Percentiles rank a stretch among this genome's conserved stretches.
phyloP scores from a whole-genome alignment of 2,329 filamentous ascomycete species.

The Penicillium griseofulvum region DNA sequence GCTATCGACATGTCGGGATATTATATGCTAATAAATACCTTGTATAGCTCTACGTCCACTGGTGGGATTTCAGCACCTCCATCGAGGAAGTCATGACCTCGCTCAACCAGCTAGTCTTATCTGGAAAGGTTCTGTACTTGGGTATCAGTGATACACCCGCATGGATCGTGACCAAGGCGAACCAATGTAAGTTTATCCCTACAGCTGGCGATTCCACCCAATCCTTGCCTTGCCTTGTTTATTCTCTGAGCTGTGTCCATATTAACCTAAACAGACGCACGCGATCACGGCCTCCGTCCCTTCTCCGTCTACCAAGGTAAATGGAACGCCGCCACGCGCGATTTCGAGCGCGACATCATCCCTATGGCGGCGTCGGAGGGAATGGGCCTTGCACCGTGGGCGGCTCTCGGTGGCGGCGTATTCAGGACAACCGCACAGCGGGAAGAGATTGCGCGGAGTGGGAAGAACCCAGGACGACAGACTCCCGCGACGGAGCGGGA shows the following conservation, averaged over 20 bases:
- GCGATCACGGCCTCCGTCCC: slow-evolving; percentile 65
- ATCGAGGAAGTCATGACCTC: slow-evolving; percentile 68
- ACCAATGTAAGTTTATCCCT: slow-evolving; percentile 50
- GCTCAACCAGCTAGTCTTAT: slow-evolving; percentile 58
- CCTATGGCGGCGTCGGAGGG: slow-evolving; percentile 63
- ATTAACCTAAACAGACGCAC: slow-evolving; percentile 50
- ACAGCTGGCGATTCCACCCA: background rate
- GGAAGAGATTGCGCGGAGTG: slow-evolving; percentile 31
- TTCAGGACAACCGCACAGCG: slow-evolving; percentile 45
- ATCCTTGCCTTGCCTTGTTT: too few species aligned
- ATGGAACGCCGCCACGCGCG: slow-evolving; percentile 61
- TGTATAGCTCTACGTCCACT: slow-evolving; percentile 57
- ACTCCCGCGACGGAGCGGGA: slow-evolving; percentile 15
- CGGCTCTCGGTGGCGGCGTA: slow-evolving; percentile 50
- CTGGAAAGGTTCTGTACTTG: slow-evolving; percentile 66
- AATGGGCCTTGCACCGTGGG: slow-evolving; percentile 60
- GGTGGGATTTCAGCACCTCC: slow-evolving; percentile 65
- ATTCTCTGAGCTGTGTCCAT: too few species aligned
- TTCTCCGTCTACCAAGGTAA: slow-evolving; percentile 69
- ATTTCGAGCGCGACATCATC: slow-evolving; percentile 68
- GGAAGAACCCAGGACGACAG: slow-evolving; percentile 29
- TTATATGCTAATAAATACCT: background rate
- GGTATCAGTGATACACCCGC: slow-evolving; percentile 68
- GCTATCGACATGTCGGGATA: background rate
- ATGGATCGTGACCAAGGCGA: slow-evolving; percentile 66